These are phyloP conservation scores for Limnomonas spitsbergensis DNA, from an alignment of 139 green algal species.

Conservation along the genomic window DNA sequence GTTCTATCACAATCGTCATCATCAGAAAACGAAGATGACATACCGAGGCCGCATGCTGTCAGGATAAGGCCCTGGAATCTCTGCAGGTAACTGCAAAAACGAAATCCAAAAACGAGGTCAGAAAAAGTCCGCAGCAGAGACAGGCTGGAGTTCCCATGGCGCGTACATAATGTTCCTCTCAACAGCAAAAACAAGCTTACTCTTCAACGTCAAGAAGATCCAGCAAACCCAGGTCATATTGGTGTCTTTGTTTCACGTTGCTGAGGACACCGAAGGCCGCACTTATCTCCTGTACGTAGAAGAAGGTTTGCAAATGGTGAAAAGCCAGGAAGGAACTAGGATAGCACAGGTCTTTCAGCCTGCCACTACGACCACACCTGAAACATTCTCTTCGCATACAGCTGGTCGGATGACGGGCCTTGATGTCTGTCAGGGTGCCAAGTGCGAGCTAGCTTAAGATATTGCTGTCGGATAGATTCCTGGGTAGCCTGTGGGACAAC, in stretches of 20 bases:
- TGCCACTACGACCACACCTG: constrained; percentile 5
- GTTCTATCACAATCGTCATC: too few species aligned
- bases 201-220: constrained; percentile 18
- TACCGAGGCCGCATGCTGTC: constrained; percentile 17
- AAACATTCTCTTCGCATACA: constrained; percentile 8
- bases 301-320: too few species aligned
- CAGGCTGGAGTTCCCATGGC: neutral
- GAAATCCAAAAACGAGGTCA: neutral
- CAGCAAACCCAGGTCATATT: constrained; percentile 13
- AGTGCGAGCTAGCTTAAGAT: constrained; percentile 5
- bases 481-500: neutral
- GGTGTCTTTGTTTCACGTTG: neutral
- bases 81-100: constrained; percentile 10
- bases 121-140: neutral
- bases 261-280: constrained; percentile 1
- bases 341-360: too few species aligned
- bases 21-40: too few species aligned
- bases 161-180: neutral
- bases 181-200: constrained; percentile 1
- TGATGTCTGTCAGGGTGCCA: constrained; percentile 12
- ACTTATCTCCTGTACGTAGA: neutral
- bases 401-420: neutral
- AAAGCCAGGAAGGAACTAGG: too few species aligned
- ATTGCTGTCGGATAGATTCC: neutral
- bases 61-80: constrained; percentile 18